Conservation (phyloP, 2,329 filamentous ascomycete species). For the Sphaerulina vaccinii region DNA sequence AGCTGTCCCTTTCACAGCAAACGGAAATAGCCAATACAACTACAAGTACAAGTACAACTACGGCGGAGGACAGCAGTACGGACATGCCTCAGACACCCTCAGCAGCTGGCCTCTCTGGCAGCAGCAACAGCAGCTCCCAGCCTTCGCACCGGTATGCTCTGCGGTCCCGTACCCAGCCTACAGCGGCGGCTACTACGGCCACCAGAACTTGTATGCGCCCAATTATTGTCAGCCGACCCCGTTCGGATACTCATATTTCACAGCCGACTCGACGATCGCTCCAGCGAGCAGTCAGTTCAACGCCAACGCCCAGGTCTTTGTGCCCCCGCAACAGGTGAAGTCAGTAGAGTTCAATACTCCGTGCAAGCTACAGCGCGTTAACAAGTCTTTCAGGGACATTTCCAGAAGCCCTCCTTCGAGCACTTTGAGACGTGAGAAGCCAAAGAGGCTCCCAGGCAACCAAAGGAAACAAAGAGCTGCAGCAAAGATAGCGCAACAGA, state of each 20-base stretch:
- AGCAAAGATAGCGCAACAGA: too few relatives aligned
- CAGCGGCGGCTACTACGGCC: neutral
- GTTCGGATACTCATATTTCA: constrained; percentile 1
- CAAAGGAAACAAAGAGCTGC: constrained; percentile 4
- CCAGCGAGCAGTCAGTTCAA: neutral
- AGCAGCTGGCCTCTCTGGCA: neutral
- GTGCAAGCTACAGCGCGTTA: constrained; percentile 3
- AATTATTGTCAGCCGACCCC: neutral
- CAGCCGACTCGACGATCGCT: neutral
- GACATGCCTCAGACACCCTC: neutral
- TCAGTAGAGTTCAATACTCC: neutral
- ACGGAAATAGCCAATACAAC: neutral
- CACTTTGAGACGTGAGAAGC: neutral
- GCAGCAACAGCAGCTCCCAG: neutral
- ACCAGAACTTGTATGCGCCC: neutral
- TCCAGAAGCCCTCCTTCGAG: too few relatives aligned
- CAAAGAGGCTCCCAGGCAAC: constrained; percentile 4
- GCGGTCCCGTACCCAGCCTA: neutral
- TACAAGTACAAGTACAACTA: too few relatives aligned
- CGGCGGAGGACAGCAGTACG: neutral
- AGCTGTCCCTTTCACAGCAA: constrained; percentile 1
- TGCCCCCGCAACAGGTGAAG: neutral
- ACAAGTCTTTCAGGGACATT: constrained; percentile 5
- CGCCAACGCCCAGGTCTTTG: neutral
- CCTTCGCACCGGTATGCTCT: neutral